Evolutionary conservation across 129 eudicot species (phyloP), one percentile per base, ranked within the genome.

Genomic region (Helianthus annuus): DNA sequence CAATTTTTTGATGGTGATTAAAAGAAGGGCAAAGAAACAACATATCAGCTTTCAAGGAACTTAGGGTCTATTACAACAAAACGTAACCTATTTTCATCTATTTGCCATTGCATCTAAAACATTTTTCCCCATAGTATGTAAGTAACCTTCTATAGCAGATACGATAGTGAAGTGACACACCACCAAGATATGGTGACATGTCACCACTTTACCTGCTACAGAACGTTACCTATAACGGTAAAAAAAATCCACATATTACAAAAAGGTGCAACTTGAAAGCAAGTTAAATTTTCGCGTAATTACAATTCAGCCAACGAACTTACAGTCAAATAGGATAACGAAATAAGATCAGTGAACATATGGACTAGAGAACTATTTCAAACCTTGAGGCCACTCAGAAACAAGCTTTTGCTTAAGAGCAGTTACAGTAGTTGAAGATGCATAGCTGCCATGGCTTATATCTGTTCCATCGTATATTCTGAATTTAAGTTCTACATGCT

Each of bases 381-480:
- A 80, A 90, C 96, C 96, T 90, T 80, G 90, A 82, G 93, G 96
- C 96, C 96, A 90, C 77, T 90, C 87, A 73, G 93, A 73, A 74
- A 90, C 87, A 62, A 87, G 93, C 75, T 80, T 83, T 83, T 90
- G 88, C 83, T 85, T 90, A 68, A 90, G 88, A 80, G 80, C 65
- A 48, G 87, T 80, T 75, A 87, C 70, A 55, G 93, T 83, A 74
- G 83, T 87, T 58, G 91, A 78, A 8, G 89, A 69, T 6, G 80
- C 79, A 69, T 90, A 90, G 62, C 78, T 83, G 57, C 88, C 78
- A 79, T 80, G 91, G 61, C 85, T 82, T 70, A 90, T 87, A 83
- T 87, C 93, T 53, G 93, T 85, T 68, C 94, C 96, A 71, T 90
- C 96, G 57, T 53, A 87, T 66, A 87, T 83, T 79, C 93, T 83